These are phyloP conservation scores for Plasmodium yoelii DNA, from an alignment of 169 alveolate genomes.

Conservation along the genomic window DNA sequence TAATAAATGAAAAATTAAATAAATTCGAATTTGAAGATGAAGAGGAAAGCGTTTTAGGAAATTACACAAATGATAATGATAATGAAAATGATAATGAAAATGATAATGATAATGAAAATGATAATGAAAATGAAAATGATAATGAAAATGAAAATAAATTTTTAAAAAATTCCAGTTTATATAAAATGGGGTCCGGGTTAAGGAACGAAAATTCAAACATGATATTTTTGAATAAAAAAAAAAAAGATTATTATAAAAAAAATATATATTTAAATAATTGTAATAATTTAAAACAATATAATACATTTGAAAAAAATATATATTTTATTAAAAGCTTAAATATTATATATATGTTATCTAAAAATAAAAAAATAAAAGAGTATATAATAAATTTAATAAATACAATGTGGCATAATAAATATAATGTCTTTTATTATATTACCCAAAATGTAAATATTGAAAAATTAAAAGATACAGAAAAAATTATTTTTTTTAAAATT, in stretches of 20 bases:
- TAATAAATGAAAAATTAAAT: too few relatives aligned
- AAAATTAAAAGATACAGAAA: constrained; percentile 58
- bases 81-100: not conserved
- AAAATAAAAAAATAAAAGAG: constrained; percentile 51
- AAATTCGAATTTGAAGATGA: not conserved
- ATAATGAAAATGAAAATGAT: not conserved
- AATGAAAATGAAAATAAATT: too few relatives aligned
- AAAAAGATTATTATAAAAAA: constrained; percentile 37
- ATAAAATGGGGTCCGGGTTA: not conserved
- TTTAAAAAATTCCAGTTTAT: too few relatives aligned
- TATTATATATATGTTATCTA: constrained; percentile 57
- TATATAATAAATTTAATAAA: constrained; percentile 39
- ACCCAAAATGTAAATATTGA: constrained; percentile 50
- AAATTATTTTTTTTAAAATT: constrained; percentile 40
- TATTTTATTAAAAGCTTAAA: constrained; percentile 36
- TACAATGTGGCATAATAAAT: constrained; percentile 63
- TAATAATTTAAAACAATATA: constrained; percentile 40
- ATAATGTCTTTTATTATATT: constrained; percentile 58
- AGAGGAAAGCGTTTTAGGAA: not conserved
- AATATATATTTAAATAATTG: constrained; percentile 19
- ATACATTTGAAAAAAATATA: constrained; percentile 48
- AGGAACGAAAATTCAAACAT: not conserved
- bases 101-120: too few relatives aligned
- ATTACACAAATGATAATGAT: too few relatives aligned
- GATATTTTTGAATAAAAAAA: not conserved